Percentiles rank a stretch among this genome's conserved stretches.
Evolutionary conservation across 2,329 filamentous ascomycete species (phyloP).

Genomic region (Harringtonia aguacate): DNA sequence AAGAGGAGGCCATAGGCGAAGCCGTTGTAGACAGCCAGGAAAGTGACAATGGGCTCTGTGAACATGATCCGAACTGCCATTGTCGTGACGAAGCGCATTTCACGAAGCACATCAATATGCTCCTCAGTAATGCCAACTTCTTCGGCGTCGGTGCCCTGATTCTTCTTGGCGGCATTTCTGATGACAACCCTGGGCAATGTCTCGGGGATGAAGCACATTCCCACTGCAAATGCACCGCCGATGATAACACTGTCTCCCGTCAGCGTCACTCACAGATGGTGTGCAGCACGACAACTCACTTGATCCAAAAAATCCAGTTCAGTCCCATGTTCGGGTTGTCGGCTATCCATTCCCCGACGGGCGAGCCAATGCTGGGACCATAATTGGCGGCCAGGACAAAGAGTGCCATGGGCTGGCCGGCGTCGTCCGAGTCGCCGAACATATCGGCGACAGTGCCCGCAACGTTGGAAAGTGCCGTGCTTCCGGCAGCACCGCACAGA

Average conservation of each 20-base stretch:
- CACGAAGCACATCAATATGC: conserved; percentile 3
- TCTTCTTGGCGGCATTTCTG: neutral
- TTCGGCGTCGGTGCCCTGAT: conserved; percentile 1
- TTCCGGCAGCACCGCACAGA: conserved; percentile 5
- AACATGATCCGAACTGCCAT: conserved; percentile 7
- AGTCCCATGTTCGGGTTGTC: conserved; percentile 6
- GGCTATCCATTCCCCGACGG: conserved; percentile 7
- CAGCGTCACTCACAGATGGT: neutral
- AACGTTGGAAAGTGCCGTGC: conserved; percentile 5
- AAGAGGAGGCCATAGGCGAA: conserved; percentile 7
- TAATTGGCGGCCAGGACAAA: conserved; percentile 5
- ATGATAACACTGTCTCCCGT: conserved; percentile 3
- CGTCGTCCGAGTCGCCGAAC: conserved; percentile 4
- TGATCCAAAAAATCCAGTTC: conserved; percentile 8
- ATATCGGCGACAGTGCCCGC: conserved; percentile 7
- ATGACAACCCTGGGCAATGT: conserved; percentile 6
- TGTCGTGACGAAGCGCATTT: conserved; percentile 7
- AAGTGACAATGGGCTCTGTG: conserved; percentile 5
- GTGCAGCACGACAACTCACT: too few relatives aligned
- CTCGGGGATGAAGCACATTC: conserved; percentile 6
- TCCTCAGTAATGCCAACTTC: conserved; percentile 4
- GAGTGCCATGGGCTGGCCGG: conserved; percentile 7
- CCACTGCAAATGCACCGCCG: conserved; percentile 1
- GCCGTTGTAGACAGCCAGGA: conserved; percentile 7
- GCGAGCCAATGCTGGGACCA: conserved; percentile 5